These are phyloP conservation scores for Thalassia testudinum DNA, from an alignment of 116 monocot species.

Conservation along the genomic window DNA sequence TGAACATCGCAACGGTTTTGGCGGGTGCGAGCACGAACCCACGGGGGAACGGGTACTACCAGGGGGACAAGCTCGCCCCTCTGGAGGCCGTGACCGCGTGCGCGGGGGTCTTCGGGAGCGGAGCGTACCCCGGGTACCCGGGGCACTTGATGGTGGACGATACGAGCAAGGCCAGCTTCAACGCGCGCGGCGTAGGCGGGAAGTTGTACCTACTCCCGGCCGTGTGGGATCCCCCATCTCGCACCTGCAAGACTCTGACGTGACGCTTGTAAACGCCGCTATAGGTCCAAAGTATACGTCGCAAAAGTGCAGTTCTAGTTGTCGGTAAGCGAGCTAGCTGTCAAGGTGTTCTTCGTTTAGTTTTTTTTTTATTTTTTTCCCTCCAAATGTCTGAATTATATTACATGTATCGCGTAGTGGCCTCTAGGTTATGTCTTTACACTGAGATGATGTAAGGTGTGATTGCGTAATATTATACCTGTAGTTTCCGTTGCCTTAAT, in stretches of 20 bases:
- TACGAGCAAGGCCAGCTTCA: neutral
- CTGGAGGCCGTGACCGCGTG: neutral
- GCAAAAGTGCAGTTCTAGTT: too few species aligned
- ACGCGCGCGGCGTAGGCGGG: neutral
- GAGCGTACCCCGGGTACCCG: neutral
- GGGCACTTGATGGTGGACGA: neutral
- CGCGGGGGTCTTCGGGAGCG: neutral
- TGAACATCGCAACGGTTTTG: neutral
- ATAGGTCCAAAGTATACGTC: too few species aligned
- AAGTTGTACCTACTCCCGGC: neutral
- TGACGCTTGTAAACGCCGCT: neutral
- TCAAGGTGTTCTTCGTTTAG: too few species aligned
- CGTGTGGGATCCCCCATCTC: neutral
- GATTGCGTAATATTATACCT: too few species aligned
- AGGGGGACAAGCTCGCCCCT: neutral
- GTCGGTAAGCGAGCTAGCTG: too few species aligned
- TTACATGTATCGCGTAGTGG: too few species aligned
- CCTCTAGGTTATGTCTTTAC: too few species aligned
- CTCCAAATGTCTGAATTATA: too few species aligned
- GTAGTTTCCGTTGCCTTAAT: too few species aligned
- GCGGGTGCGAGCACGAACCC: neutral
- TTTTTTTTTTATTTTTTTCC: too few species aligned
- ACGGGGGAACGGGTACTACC: neutral
- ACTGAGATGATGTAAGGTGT: too few species aligned
- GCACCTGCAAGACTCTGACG: neutral